phyloP scores from a whole-genome alignment of 768 basidiomycete genomes.

The Neoboletus subvelutipes region DNA sequence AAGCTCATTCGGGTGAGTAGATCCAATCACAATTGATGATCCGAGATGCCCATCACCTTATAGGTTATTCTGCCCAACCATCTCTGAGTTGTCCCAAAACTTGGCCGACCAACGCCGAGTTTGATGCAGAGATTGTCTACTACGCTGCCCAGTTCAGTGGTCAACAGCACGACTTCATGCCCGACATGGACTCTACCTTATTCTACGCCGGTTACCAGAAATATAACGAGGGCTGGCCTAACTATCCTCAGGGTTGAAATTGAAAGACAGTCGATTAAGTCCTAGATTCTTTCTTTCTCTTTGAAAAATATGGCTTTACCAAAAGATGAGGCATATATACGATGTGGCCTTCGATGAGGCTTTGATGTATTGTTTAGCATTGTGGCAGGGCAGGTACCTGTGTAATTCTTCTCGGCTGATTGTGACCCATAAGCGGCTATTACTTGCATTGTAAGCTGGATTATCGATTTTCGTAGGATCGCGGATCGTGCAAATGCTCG shows the following conservation, averaged over 20 bases:
- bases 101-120: not conserved
- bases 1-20: constrained; percentile 1
- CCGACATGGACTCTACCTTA: not conserved
- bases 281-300: too few relatives aligned
- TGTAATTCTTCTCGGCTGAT: too few relatives aligned
- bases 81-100: not conserved
- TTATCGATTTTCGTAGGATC: too few relatives aligned
- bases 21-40: not conserved
- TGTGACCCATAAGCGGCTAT: too few relatives aligned
- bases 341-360: too few relatives aligned
- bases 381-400: too few relatives aligned
- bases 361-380: too few relatives aligned
- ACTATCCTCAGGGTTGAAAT: not conserved
- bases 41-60: not conserved
- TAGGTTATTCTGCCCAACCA: constrained; percentile 1
- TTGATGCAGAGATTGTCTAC: not conserved
- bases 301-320: too few relatives aligned
- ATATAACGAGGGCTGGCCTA: not conserved
- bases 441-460: too few relatives aligned
- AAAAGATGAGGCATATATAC: too few relatives aligned
- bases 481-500: too few relatives aligned
- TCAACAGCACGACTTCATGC: not conserved
- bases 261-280: not conserved
- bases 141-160: not conserved
- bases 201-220: not conserved